Base-by-base conservation (phyloP, 257 asterid genomes). In the Jacaranda mimosifolia region DNA sequence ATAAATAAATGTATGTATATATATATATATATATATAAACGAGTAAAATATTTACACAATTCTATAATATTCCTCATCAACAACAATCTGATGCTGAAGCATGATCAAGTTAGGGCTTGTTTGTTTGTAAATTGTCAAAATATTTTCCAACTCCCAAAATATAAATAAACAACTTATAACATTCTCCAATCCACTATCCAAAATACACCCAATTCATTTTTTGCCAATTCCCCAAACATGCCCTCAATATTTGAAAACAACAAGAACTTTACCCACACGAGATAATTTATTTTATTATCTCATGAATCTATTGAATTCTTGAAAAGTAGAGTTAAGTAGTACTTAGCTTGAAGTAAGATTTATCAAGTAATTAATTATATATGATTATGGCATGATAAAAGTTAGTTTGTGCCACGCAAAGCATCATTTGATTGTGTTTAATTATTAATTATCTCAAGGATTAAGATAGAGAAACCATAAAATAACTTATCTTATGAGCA, bases 391-490 rank as follows among this genome's bases (percentile, higher is more conserved):
- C 45, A 80, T 69, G 55, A 74, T 80, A 63, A 65, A 79, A 51
- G 46, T 42, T 58, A 48, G 55, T 35, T 55, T 46, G 74, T 39
- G 69, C 8, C 73, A 72, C 70, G 69, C 64, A 72, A 72, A 66
- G 74, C 73, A 78, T 78, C 70, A 66, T 72, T 70, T 46, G 19
- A 60, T 8, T 19, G 56, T 59, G 66, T 26, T 10, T 42, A 68
- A n/a, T 43, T 19, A 64, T n/a, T 52, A 45, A 76, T 56, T n/a
- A 19, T 12, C 32, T 26, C 15, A 36, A 4, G 45, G 65, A 79
- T 65, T 79, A 79, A 79, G 79, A 72, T 72, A 70, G 74, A 72
- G 55, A 43, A 79, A 35, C 46, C 39, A 43, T 58, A 58, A 36
- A 17, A 43, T 72, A 72, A 18, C 9, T 63, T 36, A 67, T 51